Conservation (phyloP, 306 rosid genomes). For the Quercus berberidifolia region DNA sequence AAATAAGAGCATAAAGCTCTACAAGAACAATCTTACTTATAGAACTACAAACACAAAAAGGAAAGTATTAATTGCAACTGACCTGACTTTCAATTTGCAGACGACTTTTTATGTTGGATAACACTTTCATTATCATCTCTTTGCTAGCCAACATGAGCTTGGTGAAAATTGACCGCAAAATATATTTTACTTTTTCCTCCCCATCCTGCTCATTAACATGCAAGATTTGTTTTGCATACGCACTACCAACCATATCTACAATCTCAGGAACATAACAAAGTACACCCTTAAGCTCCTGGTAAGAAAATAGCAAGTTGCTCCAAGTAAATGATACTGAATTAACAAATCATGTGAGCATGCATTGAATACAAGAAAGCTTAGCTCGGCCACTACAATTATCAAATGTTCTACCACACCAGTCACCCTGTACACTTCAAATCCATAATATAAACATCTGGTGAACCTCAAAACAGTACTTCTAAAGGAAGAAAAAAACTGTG, state of each 20-base stretch:
- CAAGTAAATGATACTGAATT: slow-evolving; percentile 1
- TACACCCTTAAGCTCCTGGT: slow-evolving; percentile 79
- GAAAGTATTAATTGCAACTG: slow-evolving; percentile 4
- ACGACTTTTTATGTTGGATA: slow-evolving; percentile 56
- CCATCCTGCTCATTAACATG: slow-evolving; percentile 40
- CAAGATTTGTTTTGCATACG: slow-evolving; percentile 48
- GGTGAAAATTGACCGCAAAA: slow-evolving; percentile 61
- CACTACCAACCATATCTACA: slow-evolving; percentile 58
- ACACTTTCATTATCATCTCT: slow-evolving; percentile 44
- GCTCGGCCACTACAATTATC: not conserved
- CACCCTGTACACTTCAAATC: not conserved
- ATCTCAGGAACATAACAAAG: slow-evolving; percentile 75
- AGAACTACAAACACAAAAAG: not conserved
- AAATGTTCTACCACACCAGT: not conserved
- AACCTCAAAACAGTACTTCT: not conserved
- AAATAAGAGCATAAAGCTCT: not conserved
- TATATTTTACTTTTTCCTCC: slow-evolving; percentile 52
- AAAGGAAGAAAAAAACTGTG: not conserved
- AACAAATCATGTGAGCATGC: not conserved
- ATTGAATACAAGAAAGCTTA: slow-evolving; percentile 12
- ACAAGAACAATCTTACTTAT: not conserved
- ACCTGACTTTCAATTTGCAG: slow-evolving; percentile 70
- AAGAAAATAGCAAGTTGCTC: slow-evolving; percentile 14
- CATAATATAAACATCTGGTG: not conserved
- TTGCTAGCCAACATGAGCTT: slow-evolving; percentile 71